Conservation (phyloP, 2,329 filamentous ascomycete genomes). For the Calonectria crousiana region DNA sequence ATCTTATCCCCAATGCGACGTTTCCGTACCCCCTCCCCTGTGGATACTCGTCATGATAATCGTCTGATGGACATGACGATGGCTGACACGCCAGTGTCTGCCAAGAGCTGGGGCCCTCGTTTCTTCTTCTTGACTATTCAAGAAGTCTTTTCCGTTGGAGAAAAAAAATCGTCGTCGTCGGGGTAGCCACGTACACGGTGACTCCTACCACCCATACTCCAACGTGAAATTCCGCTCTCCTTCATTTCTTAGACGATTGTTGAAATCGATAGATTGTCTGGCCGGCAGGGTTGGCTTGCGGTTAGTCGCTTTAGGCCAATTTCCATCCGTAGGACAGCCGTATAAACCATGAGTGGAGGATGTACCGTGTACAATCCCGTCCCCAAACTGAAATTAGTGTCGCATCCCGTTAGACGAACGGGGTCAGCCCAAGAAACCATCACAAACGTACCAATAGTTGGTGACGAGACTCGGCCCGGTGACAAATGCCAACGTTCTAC, state of each 20-base stretch:
- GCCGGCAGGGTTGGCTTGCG: slow-evolving; percentile 1
- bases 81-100: neutral
- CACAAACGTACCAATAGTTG: slow-evolving; percentile 38
- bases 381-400: slow-evolving; percentile 18
- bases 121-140: neutral
- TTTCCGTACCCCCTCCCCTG: neutral
- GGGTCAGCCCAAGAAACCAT: slow-evolving; percentile 21
- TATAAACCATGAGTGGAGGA: neutral
- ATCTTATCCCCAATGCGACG: slow-evolving; percentile 10
- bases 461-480: slow-evolving; percentile 26
- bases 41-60: slow-evolving; percentile 1
- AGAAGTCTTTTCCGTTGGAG: neutral
- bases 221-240: neutral
- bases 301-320: neutral
- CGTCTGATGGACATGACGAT: neutral
- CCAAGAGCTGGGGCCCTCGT: neutral
- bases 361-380: neutral
- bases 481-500: slow-evolving; percentile 33
- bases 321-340: slow-evolving; percentile 1
- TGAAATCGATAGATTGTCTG: slow-evolving; percentile 1
- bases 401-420: slow-evolving; percentile 4
- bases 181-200: neutral
- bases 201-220: neutral
- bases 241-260: slow-evolving; percentile 8
- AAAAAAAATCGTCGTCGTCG: neutral